Percentiles rank a stretch among this genome's conserved stretches.
Conservation (phyloP, 2,329 filamentous ascomycete genomes). For the Camillea tinctor region DNA sequence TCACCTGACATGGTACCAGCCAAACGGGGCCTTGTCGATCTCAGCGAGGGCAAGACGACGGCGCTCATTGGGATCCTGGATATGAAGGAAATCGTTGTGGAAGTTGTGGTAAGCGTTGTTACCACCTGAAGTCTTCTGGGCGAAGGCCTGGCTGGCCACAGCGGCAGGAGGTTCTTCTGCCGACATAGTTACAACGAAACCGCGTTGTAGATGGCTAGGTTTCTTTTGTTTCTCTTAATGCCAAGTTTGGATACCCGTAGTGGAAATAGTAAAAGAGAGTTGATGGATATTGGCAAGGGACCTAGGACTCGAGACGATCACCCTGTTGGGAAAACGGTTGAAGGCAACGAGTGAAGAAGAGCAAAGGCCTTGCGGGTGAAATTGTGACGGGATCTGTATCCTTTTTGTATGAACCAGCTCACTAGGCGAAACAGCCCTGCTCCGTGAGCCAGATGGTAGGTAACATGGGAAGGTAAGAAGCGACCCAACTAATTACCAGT, state of each 20-base stretch:
- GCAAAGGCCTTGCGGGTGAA: neutral
- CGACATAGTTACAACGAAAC: slow-evolving; percentile 14
- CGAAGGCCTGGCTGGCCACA: slow-evolving; percentile 8
- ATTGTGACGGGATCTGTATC: neutral
- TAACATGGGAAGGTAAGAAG: neutral
- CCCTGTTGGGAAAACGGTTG: neutral
- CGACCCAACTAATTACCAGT: neutral
- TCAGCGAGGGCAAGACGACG: slow-evolving; percentile 76
- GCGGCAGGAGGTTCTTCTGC: slow-evolving; percentile 12
- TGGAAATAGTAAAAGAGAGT: neutral
- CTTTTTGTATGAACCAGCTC: neutral
- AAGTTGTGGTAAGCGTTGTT: slow-evolving; percentile 75
- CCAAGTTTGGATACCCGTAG: neutral
- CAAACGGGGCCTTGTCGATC: slow-evolving; percentile 78
- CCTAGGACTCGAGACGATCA: neutral
- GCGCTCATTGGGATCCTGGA: slow-evolving; percentile 74
- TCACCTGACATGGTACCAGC: slow-evolving; percentile 73
- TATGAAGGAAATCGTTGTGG: slow-evolving; percentile 66
- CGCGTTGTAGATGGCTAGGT: neutral
- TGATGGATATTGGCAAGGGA: neutral
- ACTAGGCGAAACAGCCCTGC: neutral
- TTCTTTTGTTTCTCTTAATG: neutral
- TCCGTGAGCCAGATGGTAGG: neutral
- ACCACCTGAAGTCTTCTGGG: slow-evolving; percentile 57
- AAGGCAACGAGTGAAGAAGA: neutral